Evolutionary conservation across 1,284 basidiomycete species (phyloP), one percentile per base, ranked within the genome.

Genomic region (Ceratobasidium papillatum): DNA sequence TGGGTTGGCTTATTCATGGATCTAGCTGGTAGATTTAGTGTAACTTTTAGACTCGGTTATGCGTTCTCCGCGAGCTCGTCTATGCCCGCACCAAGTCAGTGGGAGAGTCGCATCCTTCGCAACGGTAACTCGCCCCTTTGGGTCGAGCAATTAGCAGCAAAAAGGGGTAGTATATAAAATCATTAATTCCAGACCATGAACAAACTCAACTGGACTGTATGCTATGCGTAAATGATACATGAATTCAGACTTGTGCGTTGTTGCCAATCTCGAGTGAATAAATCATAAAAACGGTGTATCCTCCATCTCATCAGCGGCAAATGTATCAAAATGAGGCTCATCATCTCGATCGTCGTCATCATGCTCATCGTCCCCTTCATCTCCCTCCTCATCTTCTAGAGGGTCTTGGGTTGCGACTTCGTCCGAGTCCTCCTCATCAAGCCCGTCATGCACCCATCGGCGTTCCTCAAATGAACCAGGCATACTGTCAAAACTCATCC

Each of bases 271-370:
- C 36, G 61, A 32, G 30, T 54, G 19, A 54, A 54, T 45, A 56
- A 61, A 59, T 74, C 58, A 91, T 80, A 91, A 82, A 82, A 92
- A 94, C 27, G 92, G 92, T 30, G 94, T 91, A 79, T 91, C 90
- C 83, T 89, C 88, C 93, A 95, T 94, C 85, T 94, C 92, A 19
- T 90, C 93, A 14, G 91, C 87, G 51, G 91, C 92, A 59, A 93
- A 83, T 75, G 95, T 83, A 80, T 94, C 93, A 79, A 94, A 91
- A 22, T 86, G 87, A 75, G 89, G 87, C 77, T 91, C 87, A 45
- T 85, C 86, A 74, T 87, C 87, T 59, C 36, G 34, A 25, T 86
- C 86, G 65, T 81, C 82, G 65, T 82, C 80, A 43, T 83, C 81
- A 11, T 81, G 81, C n/a, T 81, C 82, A 27, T 85, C 85, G 49